Percentiles rank a stretch among this genome's conserved stretches.
These are phyloP conservation scores for Leucocoprinus birnbaumii DNA, from an alignment of 768 basidiomycete species.

Conservation along the genomic window DNA sequence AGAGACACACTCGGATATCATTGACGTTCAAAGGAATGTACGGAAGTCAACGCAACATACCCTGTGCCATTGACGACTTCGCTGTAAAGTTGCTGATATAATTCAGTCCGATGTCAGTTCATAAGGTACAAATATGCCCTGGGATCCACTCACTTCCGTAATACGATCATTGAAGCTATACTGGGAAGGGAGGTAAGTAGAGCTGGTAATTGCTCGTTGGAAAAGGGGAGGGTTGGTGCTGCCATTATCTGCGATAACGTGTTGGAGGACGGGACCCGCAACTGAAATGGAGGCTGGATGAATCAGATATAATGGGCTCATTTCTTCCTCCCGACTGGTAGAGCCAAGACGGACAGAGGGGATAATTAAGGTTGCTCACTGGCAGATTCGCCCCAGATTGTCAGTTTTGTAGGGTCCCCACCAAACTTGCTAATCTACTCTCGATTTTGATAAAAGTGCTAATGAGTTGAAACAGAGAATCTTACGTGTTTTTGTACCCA, in stretches of 20 bases:
- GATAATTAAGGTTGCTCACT: too few relatives aligned
- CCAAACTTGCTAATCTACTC: slow-evolving; percentile 36
- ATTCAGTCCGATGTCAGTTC: too few relatives aligned
- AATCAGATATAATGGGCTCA: neutral
- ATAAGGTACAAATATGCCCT: neutral
- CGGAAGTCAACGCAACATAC: neutral
- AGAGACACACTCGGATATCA: neutral
- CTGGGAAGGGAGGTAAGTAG: slow-evolving; percentile 41
- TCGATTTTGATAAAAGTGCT: neutral
- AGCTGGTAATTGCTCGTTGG: slow-evolving; percentile 41
- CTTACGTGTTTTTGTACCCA: slow-evolving; percentile 41
- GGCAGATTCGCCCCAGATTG: too few relatives aligned
- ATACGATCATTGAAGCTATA: slow-evolving; percentile 40
- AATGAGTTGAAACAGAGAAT: neutral
- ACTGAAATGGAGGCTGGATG: slow-evolving; percentile 18
- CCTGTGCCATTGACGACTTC: slow-evolving; percentile 1
- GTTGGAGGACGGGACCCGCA: slow-evolving; percentile 49
- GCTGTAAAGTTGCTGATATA: neutral
- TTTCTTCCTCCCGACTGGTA: too few relatives aligned
- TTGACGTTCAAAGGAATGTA: too few relatives aligned
- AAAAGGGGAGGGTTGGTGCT: slow-evolving; percentile 43
- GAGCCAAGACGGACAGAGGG: too few relatives aligned
- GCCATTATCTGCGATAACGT: slow-evolving; percentile 44
- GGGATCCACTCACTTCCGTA: slow-evolving; percentile 27
- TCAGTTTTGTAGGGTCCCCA: too few relatives aligned